phyloP scores from a whole-genome alignment of 1,284 basidiomycete genomes.

The Gomphus sp. region DNA sequence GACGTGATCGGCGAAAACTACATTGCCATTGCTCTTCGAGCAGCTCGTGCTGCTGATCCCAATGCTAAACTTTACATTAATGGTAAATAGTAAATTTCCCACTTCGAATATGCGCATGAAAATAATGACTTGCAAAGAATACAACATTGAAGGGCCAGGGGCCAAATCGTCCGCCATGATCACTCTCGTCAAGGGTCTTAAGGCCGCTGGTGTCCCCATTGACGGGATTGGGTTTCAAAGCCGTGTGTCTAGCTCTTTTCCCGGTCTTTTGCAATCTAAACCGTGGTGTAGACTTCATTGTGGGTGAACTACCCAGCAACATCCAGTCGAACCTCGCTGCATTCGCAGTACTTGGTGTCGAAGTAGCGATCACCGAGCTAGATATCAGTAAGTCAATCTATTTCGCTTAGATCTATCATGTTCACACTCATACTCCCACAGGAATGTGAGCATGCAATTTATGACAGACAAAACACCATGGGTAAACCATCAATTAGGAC shows the following conservation, averaged over 20 bases:
- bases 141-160: conserved; percentile 39
- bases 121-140: conserved; percentile 42
- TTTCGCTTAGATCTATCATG: background rate
- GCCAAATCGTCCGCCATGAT: conserved; percentile 36
- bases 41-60: conserved; percentile 36
- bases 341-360: conserved; percentile 31
- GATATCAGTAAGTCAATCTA: conserved; percentile 19
- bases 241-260: conserved; percentile 15
- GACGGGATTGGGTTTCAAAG: conserved; percentile 41
- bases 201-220: conserved; percentile 32
- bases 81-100: background rate
- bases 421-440: background rate
- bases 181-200: conserved; percentile 34
- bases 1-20: conserved; percentile 28
- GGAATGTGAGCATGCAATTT: background rate
- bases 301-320: conserved; percentile 23
- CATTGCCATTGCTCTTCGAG: conserved; percentile 28
- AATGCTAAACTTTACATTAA: conserved; percentile 18
- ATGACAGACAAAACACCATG: background rate
- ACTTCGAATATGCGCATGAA: background rate
- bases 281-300: conserved; percentile 29
- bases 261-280: background rate
- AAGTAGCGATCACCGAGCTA: conserved; percentile 40
- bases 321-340: conserved; percentile 20
- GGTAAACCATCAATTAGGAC: conserved; percentile 22